phyloP scores from a whole-genome alignment of 2,329 filamentous ascomycete species.

The Aspergillus sp. region DNA sequence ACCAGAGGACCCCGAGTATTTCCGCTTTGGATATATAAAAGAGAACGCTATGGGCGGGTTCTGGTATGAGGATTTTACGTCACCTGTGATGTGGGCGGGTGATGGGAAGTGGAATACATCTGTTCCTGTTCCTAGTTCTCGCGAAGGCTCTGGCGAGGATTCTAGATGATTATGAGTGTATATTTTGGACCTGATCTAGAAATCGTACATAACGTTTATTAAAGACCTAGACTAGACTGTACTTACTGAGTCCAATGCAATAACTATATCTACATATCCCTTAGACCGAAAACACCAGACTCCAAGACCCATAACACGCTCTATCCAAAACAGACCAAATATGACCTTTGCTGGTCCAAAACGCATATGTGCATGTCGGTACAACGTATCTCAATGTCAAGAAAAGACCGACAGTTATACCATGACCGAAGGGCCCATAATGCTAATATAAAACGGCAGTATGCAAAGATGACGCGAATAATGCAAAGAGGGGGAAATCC shows the following conservation, averaged over 20 bases:
- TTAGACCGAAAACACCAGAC: no score
- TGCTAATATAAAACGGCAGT: background rate
- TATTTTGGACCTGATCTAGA: background rate
- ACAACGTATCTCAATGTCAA: background rate
- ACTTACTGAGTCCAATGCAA: no score
- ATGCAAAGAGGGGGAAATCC: background rate
- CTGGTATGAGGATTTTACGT: slow-evolving; percentile 43
- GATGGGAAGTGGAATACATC: slow-evolving; percentile 24
- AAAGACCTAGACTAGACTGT: background rate
- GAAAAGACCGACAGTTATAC: background rate
- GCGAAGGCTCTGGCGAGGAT: background rate
- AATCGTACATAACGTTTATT: background rate
- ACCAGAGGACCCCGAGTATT: slow-evolving; percentile 37
- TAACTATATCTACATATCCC: no score
- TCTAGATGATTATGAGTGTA: background rate
- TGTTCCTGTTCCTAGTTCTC: background rate
- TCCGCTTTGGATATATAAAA: slow-evolving; percentile 45
- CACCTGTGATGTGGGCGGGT: slow-evolving; percentile 31
- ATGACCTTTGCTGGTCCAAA: no score
- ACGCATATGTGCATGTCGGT: no score
- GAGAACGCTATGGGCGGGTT: slow-evolving; percentile 34
- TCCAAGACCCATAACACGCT: no score
- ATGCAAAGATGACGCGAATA: background rate
- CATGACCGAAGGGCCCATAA: background rate
- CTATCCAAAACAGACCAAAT: no score